phyloP scores from a whole-genome alignment of 805 yeast species.

The Nakazawaea populi region DNA sequence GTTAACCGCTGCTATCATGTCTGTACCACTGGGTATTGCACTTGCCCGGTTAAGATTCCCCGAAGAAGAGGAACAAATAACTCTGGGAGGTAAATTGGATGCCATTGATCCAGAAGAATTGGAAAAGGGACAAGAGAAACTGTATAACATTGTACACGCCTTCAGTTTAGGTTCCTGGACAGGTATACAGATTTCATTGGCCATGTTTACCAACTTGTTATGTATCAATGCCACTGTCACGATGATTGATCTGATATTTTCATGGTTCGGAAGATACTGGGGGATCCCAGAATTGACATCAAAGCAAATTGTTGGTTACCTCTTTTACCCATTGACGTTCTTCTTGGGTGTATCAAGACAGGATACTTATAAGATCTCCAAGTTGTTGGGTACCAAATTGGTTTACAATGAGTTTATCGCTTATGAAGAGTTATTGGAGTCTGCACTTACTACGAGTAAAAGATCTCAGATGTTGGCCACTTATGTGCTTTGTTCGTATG shows the following conservation, averaged over 20 bases:
- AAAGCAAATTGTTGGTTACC: conserved; percentile 33
- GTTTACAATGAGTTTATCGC: conserved; percentile 34
- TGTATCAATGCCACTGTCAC: conserved; percentile 38
- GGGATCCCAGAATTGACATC: conserved; percentile 32
- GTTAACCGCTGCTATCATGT: conserved; percentile 62
- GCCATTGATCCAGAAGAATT: conserved; percentile 35
- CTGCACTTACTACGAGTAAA: conserved; percentile 31
- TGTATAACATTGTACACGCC: conserved; percentile 47
- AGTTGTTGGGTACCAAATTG: conserved; percentile 16
- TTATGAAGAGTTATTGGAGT: conserved; percentile 32
- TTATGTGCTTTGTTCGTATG: conserved; percentile 57
- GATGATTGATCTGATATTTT: conserved; percentile 33
- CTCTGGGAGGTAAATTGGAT: conserved; percentile 40
- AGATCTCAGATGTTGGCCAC: conserved; percentile 54
- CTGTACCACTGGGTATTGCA: conserved; percentile 59
- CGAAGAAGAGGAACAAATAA: conserved; percentile 48
- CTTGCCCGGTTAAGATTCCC: conserved; percentile 57
- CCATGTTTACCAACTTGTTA: conserved; percentile 36
- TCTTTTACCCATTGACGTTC: conserved; percentile 36
- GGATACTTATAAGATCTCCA: conserved; percentile 31
- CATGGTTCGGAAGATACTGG: conserved; percentile 42
- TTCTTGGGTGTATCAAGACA: conserved; percentile 33
- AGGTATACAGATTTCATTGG: conserved; percentile 35
- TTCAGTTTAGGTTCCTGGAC: conserved; percentile 44
- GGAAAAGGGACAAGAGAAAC: conserved; percentile 29